Base-by-base conservation (phyloP, 2,329 filamentous ascomycete genomes). In the Passalora sequoiae region DNA sequence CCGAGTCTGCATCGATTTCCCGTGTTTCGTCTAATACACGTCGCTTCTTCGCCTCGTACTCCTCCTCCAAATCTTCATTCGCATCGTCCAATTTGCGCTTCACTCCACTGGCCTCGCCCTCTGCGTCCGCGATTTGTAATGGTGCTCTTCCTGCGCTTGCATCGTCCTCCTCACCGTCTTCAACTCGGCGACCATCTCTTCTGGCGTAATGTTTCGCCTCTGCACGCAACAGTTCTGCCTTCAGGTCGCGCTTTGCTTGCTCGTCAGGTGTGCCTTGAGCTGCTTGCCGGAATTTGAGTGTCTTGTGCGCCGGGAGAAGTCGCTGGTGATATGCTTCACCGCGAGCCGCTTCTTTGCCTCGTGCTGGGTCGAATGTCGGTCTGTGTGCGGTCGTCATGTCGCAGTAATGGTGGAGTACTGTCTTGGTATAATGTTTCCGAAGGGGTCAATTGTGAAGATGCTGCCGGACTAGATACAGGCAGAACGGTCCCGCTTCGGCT, bases 301-400 rank as follows among this genome's bases (percentile, higher is more conserved):
- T 83, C 9, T 87, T 97, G 67, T 98, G 85, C 22, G 92, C 92
- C 24, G 92, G 91, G 10, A 96, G 82, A 12, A 97, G 84, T 58
- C 92, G 85, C 69, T 97, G 91, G 65, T 98, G 92, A 72, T 96
- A 97, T 58, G 89, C 91, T 38, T 88, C 86, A 36, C 92, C 92
- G 60, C 89, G 84, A 47, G 89, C 84, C 60, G 89, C 88, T 69
- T 98, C 92, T 75, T 96, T 96, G 65, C 92, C 92, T 64, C 84
- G 81, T 30, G 91, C 89, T 54, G 92, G 92, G 66, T 98, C 92
- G 64, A 98, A 98, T 0, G 92, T 98, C 44, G 92, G 92, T 70
- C 92, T 85, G 64, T 83, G 80, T 45, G 80, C 80, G 69, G 68
- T 70, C 27, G 65, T 68, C 72, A 74, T 74, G 10, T 51, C 68